Percentiles rank a stretch among this genome's conserved stretches.
phyloP scores from a whole-genome alignment of 75 land plant genomes.

The Picea sitchensis region DNA sequence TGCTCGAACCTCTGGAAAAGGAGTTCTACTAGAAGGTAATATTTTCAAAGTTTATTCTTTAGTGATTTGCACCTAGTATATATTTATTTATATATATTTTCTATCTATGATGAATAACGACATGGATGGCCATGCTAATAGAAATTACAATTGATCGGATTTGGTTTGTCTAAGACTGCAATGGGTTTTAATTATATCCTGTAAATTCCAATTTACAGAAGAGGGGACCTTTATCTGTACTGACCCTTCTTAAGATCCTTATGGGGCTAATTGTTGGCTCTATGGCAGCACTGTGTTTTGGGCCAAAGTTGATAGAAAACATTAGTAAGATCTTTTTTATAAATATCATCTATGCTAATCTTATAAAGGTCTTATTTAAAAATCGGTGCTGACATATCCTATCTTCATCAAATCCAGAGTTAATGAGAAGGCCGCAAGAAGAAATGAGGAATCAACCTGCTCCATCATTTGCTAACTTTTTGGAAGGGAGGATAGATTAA shows the following conservation, averaged over 20 bases:
- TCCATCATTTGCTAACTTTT: conserved; percentile 65
- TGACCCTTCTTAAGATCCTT: conserved; percentile 81
- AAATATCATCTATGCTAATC: not conserved
- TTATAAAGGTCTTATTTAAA: not conserved
- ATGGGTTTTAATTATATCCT: not conserved
- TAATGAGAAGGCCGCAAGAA: conserved; percentile 87
- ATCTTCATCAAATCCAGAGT: conserved; percentile 75
- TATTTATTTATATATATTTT: not conserved
- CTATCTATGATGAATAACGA: too few relatives aligned
- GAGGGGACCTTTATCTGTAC: conserved; percentile 75
- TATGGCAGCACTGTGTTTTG: conserved; percentile 69
- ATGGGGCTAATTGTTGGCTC: conserved; percentile 97
- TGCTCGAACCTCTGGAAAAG: conserved; percentile 85
- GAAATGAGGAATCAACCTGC: conserved; percentile 83
- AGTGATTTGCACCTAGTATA: not conserved
- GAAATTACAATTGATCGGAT: not conserved
- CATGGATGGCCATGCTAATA: not conserved
- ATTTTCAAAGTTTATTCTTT: not conserved
- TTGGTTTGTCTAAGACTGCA: not conserved
- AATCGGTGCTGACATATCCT: not conserved
- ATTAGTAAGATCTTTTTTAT: conserved; percentile 49
- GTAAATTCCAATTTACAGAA: conserved; percentile 34
- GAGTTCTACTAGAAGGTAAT: conserved; percentile 86
- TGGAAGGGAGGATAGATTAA: conserved; percentile 34
- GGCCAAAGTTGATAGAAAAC: conserved; percentile 86